Base-by-base conservation (phyloP, 768 basidiomycete genomes). In the Podaxis sp. region DNA sequence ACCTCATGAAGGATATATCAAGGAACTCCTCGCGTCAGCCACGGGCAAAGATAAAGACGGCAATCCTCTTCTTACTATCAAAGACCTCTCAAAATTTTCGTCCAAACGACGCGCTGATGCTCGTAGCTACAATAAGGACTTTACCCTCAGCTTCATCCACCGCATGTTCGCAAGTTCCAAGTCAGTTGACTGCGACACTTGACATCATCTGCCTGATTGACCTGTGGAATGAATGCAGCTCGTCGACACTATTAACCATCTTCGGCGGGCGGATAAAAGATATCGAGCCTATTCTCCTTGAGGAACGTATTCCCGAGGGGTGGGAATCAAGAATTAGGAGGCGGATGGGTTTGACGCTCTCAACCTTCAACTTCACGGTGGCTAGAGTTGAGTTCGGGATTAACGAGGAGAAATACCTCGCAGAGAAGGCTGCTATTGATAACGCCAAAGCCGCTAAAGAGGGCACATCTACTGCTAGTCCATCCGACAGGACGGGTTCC, bases 121-220 rank as follows among this genome's bases (percentile, higher is more conserved):
- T 13, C 73, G 75, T 28, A 73, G 67, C 0, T 70, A 64, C 2
- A 92, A 93, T 69, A 76, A 79, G 0, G 78, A 85, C 21, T 91
- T 82, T 65, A 78, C 79, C 1, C 76, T 85, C 5, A 71, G 65
- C 52, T 65, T 71, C 16, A 62, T 71, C 50, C 90, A 91, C 64
- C 84, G 81, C 68, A 70, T 83, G 35, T 89, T 91, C 68, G 84
- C 85, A 4, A 83, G 82, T 64, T 73, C 83, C 35, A 90, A 91
- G 88, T 91, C 65, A 55, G 84, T 75, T 13, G 0, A 1, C n/a
- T 37, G n/a, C 21, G 2, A 10, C 47, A 50, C 16, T 50, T 1
- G n/a, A 40, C 32, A 42, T 55, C 16, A 57, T 21, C 47, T 48
- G 56, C 28, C 36, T 37, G 21, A 38, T 14, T 47, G 38, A 37